Evolutionary conservation across 148 eudicot species (phyloP).

Genomic region (Rhododendron kiyosumense): DNA sequence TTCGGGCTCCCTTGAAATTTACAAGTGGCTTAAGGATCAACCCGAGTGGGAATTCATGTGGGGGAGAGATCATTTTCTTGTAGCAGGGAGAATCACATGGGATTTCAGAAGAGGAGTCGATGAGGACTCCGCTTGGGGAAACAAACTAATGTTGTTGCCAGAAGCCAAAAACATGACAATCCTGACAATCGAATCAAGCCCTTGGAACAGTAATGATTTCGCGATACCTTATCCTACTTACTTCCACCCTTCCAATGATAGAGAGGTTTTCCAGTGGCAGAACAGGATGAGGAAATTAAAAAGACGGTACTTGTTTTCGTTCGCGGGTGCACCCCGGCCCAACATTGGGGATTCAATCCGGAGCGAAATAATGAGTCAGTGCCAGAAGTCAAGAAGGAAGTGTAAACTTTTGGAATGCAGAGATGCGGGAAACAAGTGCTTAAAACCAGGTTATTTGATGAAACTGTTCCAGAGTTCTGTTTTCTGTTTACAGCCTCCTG

Average conservation of each 20-base stretch:
- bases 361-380: slow-evolving; percentile 51
- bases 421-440: slow-evolving; percentile 28
- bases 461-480: slow-evolving; percentile 46
- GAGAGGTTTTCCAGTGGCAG: slow-evolving; percentile 51
- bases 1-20: slow-evolving; percentile 33
- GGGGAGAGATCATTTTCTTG: slow-evolving; percentile 70
- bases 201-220: slow-evolving; percentile 60
- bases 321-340: slow-evolving; percentile 66
- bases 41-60: slow-evolving; percentile 59
- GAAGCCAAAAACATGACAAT: slow-evolving; percentile 60
- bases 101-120: slow-evolving; percentile 54
- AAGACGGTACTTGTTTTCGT: slow-evolving; percentile 41
- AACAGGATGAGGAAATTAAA: slow-evolving; percentile 29
- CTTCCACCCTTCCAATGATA: slow-evolving; percentile 72
- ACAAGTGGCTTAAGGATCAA: slow-evolving; percentile 34
- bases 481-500: slow-evolving; percentile 81
- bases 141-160: slow-evolving; percentile 42
- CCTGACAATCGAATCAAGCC: slow-evolving; percentile 65
- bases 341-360: slow-evolving; percentile 36
- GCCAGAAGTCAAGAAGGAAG: slow-evolving; percentile 23
- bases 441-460: slow-evolving; percentile 37
- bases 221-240: slow-evolving; percentile 79
- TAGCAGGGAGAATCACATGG: slow-evolving; percentile 76
- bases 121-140: slow-evolving; percentile 52
- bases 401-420: slow-evolving; percentile 49